Evolutionary conservation across 352 stramenopile genomes (phyloP).

Genomic region (Phytophthora kernoviae): DNA sequence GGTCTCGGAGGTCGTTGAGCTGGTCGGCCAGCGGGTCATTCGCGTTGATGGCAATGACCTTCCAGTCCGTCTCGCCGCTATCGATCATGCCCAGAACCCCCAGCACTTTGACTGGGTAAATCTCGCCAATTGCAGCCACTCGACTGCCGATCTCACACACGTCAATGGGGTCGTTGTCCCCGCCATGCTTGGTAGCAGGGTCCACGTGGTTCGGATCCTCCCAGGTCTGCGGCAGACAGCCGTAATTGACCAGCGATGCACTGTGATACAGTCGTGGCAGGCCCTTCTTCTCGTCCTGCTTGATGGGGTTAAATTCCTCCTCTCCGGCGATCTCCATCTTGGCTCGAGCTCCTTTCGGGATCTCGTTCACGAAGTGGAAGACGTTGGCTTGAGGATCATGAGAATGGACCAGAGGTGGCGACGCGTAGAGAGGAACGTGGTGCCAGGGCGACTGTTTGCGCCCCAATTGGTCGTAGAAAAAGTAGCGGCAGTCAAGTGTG

Average conservation of each 20-base stretch:
- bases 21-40: constrained; percentile 95
- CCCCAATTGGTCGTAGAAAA: constrained; percentile 75
- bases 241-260: constrained; percentile 96
- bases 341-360: constrained; percentile 83
- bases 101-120: constrained; percentile 97
- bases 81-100: constrained; percentile 99
- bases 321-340: constrained; percentile 96
- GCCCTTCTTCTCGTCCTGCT: constrained; percentile 98
- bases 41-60: constrained; percentile 96
- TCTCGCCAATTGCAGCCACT: constrained; percentile 88
- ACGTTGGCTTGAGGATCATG: constrained; percentile 49
- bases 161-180: constrained; percentile 99
- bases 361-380: constrained; percentile 95
- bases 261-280: constrained; percentile 91
- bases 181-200: constrained; percentile 86
- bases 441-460: constrained; percentile 92
- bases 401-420: constrained; percentile 31
- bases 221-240: constrained; percentile 99
- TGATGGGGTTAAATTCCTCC: constrained; percentile 94
- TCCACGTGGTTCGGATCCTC: constrained; percentile 98
- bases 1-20: constrained; percentile 94
- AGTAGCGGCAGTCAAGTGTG: constrained; percentile 83
- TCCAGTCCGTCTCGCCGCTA: constrained; percentile 99
- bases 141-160: constrained; percentile 98
- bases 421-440: constrained; percentile 88